Base-by-base conservation (phyloP, 371 early-diverging fungal species). In the Syncephalastrum racemosum region DNA sequence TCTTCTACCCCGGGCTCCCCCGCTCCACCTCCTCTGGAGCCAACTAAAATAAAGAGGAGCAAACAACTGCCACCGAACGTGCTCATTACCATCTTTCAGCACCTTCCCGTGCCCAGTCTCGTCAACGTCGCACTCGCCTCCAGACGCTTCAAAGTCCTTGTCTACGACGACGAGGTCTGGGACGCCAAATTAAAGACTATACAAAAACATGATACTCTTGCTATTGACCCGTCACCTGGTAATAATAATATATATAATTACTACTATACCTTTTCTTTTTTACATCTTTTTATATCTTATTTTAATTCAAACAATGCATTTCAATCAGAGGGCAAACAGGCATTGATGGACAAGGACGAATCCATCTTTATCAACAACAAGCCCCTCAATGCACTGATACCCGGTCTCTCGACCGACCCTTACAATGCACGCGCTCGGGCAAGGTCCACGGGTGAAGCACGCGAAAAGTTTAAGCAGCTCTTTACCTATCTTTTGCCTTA, bases 401-500 rank as follows among this genome's bases (percentile, higher is more conserved):
- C 83, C 40, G 86, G 86, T 7, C 52, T 85, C 40, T 73, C 75
- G 4, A 74, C 75, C 4, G 84, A 85, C 54, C 80, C 84, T 2
- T 83, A 79, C 46, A 67, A 66, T 5, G 73, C 79, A 53, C 67
- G 83, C 56, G 76, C 81, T 31, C 65, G 80, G 53, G 68, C 76
- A 8, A 70, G 71, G 58, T 83, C 79, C 6, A 74, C 77, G 31
- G 81, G 83, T 1, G 56, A 71, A 7, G 85, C 89, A 0, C 77
- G 88, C 53, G 89, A 89, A 52, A 67, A 77, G 47, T 93, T 93
- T 63, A 84, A 79, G 63, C 67, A 73, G 44, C 68, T 87, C 18
- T 90, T 84, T 66, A 67, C 49, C 12, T 82, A 84, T 40, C 67
- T 93, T 1, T 56, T 74, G 54, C 91, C 88, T 16, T 91, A 88